Evolutionary conservation across 495 filamentous ascomycete genomes (phyloP).

Genomic region (Penicillium chermesinum): DNA sequence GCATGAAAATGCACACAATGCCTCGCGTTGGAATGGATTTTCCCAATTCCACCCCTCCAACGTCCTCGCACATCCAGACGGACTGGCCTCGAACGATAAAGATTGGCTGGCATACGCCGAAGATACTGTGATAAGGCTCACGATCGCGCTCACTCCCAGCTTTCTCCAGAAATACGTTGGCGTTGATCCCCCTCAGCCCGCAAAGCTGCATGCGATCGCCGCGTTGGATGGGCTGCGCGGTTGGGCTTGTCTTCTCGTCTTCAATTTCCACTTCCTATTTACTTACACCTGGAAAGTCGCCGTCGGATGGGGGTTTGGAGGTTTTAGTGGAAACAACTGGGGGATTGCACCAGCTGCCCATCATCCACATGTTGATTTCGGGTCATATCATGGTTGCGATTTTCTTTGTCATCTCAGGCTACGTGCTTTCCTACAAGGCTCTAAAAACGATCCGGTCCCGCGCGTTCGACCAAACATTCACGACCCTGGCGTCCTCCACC

Average conservation of each 20-base stretch:
- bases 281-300: conserved; percentile 46
- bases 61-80: conserved; percentile 24
- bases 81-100: conserved; percentile 18
- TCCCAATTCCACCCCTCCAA: conserved; percentile 28
- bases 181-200: conserved; percentile 22
- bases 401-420: conserved; percentile 71
- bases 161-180: conserved; percentile 39
- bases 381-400: conserved; percentile 68
- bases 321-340: conserved; percentile 37
- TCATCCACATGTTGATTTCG: conserved; percentile 57
- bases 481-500: conserved; percentile 52
- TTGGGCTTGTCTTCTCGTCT: conserved; percentile 48
- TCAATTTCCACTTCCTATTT: conserved; percentile 52
- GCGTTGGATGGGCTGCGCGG: conserved; percentile 48
- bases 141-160: conserved; percentile 35
- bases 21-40: conserved; percentile 22
- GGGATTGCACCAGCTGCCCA: conserved; percentile 58
- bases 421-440: conserved; percentile 61
- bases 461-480: conserved; percentile 45
- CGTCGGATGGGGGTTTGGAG: conserved; percentile 42
- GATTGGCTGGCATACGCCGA: conserved; percentile 29
- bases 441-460: conserved; percentile 53
- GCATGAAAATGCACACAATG: not conserved
- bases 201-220: conserved; percentile 40
- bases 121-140: conserved; percentile 25